A percentile compares a stretch with the other conserved stretches of the same genome.
phyloP scores from a whole-genome alignment of 2,329 filamentous ascomycete genomes.

The Knufia petricola region DNA sequence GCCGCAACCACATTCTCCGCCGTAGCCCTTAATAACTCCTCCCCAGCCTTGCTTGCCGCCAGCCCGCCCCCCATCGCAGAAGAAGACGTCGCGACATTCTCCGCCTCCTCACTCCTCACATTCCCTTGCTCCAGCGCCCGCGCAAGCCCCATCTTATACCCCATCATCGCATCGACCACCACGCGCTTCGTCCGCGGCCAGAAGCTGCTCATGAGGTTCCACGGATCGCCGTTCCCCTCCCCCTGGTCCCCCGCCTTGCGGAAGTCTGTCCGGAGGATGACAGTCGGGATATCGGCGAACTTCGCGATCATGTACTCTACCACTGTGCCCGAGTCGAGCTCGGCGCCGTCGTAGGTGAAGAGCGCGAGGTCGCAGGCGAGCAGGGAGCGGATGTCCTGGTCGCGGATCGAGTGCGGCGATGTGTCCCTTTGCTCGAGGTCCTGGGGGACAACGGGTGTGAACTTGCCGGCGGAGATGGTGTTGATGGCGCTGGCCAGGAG shows the following conservation, averaged over 20 bases:
- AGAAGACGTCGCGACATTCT: conserved; percentile 4
- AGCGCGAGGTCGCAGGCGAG: conserved; percentile 21
- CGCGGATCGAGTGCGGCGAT: conserved; percentile 21
- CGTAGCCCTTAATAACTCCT: conserved; percentile 15
- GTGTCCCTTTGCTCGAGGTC: conserved; percentile 21
- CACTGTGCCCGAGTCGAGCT: conserved; percentile 23
- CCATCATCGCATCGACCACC: conserved; percentile 18
- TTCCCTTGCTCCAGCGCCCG: conserved; percentile 6
- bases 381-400: conserved; percentile 20
- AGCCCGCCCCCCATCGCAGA: conserved; percentile 1
- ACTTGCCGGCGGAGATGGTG: conserved; percentile 15
- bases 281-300: conserved; percentile 22
- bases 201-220: conserved; percentile 23
- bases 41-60: conserved; percentile 8
- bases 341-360: conserved; percentile 22
- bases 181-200: conserved; percentile 21
- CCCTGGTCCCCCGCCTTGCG: conserved; percentile 21
- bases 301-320: conserved; percentile 24
- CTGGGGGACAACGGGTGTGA: conserved; percentile 21
- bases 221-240: conserved; percentile 15
- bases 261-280: conserved; percentile 22
- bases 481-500: conserved; percentile 18
- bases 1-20: conserved; percentile 18
- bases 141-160: conserved; percentile 18
- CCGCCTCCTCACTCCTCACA: background rate